phyloP scores from a whole-genome alignment of 1,284 basidiomycete genomes.

The Omphalotus olearius region DNA sequence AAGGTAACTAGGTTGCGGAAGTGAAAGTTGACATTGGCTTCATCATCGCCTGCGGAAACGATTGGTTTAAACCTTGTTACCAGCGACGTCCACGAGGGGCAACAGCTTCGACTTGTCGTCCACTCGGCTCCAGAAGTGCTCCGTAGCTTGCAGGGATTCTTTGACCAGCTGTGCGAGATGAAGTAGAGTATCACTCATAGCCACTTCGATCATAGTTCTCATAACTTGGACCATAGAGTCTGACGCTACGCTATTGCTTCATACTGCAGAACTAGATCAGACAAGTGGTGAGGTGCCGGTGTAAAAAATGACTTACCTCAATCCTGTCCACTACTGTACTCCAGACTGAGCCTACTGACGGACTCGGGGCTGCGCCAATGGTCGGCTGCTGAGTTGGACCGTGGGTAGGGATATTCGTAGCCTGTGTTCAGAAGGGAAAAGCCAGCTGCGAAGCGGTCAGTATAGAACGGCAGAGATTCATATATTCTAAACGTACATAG shows the following conservation, averaged over 20 bases:
- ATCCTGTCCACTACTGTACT: no score
- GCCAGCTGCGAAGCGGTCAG: no score
- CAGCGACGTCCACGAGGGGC: constrained; percentile 50
- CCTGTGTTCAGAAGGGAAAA: no score
- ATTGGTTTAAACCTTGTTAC: constrained; percentile 27
- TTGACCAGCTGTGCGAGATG: constrained; percentile 74
- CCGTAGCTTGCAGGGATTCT: constrained; percentile 66
- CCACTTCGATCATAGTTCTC: constrained; percentile 84
- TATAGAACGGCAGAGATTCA: no score
- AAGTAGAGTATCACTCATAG: constrained; percentile 72
- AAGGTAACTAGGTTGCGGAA: constrained; percentile 81
- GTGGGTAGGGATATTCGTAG: no score
- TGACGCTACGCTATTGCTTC: constrained; percentile 72
- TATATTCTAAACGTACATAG: no score
- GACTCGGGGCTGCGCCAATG: no score
- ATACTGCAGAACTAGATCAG: no score
- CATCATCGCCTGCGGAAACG: constrained; percentile 31
- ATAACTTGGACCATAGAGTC: constrained; percentile 87
- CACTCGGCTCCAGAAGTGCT: constrained; percentile 64
- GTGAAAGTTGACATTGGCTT: constrained; percentile 52
- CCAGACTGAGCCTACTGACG: no score
- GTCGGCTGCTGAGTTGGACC: no score
- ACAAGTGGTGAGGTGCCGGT: no score
- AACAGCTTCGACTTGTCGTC: constrained; percentile 56
- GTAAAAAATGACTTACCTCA: no score